Conservation (phyloP, 2,329 filamentous ascomycete genomes). For the Fusarium succisae region DNA sequence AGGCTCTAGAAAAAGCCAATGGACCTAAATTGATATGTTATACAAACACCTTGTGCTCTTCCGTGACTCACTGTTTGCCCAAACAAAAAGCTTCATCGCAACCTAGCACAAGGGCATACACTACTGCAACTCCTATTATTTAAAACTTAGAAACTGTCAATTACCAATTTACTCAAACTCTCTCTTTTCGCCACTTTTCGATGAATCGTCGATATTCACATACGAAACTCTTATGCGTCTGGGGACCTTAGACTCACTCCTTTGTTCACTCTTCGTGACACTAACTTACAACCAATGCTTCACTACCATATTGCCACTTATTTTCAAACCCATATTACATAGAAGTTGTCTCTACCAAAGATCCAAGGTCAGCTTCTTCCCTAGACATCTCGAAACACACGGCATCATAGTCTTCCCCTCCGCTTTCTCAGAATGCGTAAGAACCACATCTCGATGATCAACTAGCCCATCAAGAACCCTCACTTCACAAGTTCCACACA, state of each 20-base stretch:
- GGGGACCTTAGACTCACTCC: background rate
- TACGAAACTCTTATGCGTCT: no score
- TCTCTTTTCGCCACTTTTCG: background rate
- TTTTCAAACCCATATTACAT: background rate
- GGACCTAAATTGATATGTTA: no score
- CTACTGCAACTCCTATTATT: background rate
- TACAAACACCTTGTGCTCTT: background rate
- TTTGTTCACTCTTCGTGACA: fast-evolving
- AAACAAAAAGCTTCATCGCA: fast-evolving
- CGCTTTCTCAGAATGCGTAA: background rate
- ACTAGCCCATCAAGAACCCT: background rate
- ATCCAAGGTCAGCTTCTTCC: background rate
- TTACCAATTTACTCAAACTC: fast-evolving
- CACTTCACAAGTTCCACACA: background rate
- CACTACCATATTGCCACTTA: background rate
- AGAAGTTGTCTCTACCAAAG: background rate
- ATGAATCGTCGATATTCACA: no score
- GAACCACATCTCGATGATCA: background rate
- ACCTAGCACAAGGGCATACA: fast-evolving
- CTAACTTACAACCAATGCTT: background rate
- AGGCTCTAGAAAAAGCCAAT: fast-evolving
- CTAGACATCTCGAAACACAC: background rate
- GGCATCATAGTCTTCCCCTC: background rate
- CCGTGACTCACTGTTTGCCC: fast-evolving
- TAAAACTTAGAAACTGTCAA: fast-evolving